Conservation (phyloP, 1,139 yeast species). For the Diutina rugosa region DNA sequence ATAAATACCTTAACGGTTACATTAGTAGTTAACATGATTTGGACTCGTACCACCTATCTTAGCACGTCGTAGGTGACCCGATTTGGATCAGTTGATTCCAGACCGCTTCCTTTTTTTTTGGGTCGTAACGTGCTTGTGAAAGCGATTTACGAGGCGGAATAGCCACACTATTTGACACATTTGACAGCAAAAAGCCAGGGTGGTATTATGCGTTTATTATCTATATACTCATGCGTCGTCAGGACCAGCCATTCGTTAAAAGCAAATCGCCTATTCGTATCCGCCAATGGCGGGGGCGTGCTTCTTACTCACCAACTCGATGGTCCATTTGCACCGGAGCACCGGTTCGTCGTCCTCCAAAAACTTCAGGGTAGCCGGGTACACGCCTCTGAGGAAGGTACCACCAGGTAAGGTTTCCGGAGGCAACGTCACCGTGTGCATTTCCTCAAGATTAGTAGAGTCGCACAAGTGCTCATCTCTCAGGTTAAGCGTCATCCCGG, state of each 20-base stretch:
- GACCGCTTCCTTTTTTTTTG: too few relatives aligned
- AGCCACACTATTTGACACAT: too few relatives aligned
- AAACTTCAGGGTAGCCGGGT: neutral
- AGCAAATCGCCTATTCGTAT: neutral
- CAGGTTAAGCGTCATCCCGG: neutral
- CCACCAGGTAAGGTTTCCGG: neutral
- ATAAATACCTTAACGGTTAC: too few relatives aligned
- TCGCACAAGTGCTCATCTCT: neutral
- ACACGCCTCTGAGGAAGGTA: neutral
- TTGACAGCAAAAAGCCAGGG: too few relatives aligned
- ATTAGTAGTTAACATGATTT: too few relatives aligned
- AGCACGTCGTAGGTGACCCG: too few relatives aligned
- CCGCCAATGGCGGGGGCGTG: neutral
- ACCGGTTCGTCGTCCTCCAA: neutral
- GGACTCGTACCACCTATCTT: too few relatives aligned
- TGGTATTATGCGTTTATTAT: neutral
- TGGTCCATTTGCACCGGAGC: neutral
- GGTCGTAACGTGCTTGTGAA: too few relatives aligned
- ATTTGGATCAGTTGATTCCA: too few relatives aligned
- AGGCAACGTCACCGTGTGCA: neutral
- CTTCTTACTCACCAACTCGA: neutral
- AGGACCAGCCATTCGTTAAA: neutral
- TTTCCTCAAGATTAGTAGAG: neutral
- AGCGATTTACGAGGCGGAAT: too few relatives aligned
- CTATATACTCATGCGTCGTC: neutral